Percentiles rank a stretch among this genome's conserved stretches.
Evolutionary conservation across 495 filamentous ascomycete genomes (phyloP).

Genomic region (Aspergillus nidulans): DNA sequence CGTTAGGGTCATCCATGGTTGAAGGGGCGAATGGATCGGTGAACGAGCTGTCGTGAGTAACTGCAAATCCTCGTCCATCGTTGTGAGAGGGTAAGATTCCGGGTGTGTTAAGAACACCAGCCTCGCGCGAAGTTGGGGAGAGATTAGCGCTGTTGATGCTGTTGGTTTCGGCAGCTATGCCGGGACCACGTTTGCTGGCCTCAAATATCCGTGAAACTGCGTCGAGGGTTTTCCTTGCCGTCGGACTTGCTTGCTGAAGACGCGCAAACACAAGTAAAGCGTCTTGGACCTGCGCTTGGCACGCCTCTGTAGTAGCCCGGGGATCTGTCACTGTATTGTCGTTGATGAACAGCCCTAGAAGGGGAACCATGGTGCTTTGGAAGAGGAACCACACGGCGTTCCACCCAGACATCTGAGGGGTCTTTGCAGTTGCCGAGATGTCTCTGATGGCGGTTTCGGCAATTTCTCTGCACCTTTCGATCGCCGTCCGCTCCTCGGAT

Average conservation of each 20-base stretch:
- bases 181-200: constrained; percentile 42
- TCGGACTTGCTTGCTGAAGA: constrained; percentile 66
- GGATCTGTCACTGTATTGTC: constrained; percentile 49
- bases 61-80: constrained; percentile 19
- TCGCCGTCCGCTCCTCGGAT: constrained; percentile 65
- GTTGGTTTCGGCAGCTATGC: constrained; percentile 9
- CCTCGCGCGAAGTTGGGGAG: constrained; percentile 18
- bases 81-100: constrained; percentile 15
- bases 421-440: constrained; percentile 60
- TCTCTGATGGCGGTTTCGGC: constrained; percentile 68
- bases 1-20: constrained; percentile 30
- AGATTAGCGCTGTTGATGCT: constrained; percentile 12
- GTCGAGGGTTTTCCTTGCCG: constrained; percentile 64
- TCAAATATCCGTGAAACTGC: constrained; percentile 67
- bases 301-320: constrained; percentile 48
- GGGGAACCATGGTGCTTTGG: constrained; percentile 73
- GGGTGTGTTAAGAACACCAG: constrained; percentile 3
- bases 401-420: constrained; percentile 76
- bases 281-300: constrained; percentile 57
- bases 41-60: constrained; percentile 23
- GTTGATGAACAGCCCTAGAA: constrained; percentile 67
- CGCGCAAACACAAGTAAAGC: constrained; percentile 64
- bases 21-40: constrained; percentile 25
- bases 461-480: constrained; percentile 63
- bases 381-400: constrained; percentile 81